Base-by-base conservation (phyloP, 768 basidiomycete genomes). In the Lentinula edodes region DNA sequence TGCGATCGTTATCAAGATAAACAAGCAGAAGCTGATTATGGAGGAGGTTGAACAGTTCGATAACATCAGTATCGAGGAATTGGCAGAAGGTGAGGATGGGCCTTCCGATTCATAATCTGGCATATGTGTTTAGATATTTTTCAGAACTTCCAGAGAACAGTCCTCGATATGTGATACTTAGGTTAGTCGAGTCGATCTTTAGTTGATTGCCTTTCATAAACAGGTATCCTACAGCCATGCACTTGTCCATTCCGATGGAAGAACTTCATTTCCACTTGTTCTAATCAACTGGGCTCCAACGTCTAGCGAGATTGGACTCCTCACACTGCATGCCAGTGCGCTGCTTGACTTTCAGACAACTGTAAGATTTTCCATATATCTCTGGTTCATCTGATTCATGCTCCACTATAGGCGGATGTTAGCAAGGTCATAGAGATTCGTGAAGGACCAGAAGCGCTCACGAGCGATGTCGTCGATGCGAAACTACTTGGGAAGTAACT, bases 241-340 rank as follows among this genome's bases (percentile, higher is more conserved):
- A 68, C 82, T 94, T 39, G 79, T 80, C 56, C 91, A 95, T 71
- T 70, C 70, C 8, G 94, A 96, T 68, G 94, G 93, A 3, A 80
- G 95, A 52, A 90, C 80, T 62, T 94, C 91, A 1, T 91, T 88
- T 66, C 94, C 94, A 1, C 78, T 97, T 10, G 86, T 92, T 12
- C 79, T 96, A 52, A 76, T 97, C 72, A 95, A 95, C 76, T 97
- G 94, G 94, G 83, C 85, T 28, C 95, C 93, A 16, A 80, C 76
- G 3, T 80, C 86, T 7, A 88, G 86, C 66, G 93, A 95, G 71
- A 93, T 83, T 35, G 82, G 85, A 32, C 76, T 92, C 66, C 76
- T 84, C 62, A 92, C 93, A 5, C 78, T 96, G 5, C 91, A 97
- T 66, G 93, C 93, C 2, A 93, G 90, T 64, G 89, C 88, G 39